phyloP scores from a whole-genome alignment of 495 filamentous ascomycete genomes.

The Podospora australis region DNA sequence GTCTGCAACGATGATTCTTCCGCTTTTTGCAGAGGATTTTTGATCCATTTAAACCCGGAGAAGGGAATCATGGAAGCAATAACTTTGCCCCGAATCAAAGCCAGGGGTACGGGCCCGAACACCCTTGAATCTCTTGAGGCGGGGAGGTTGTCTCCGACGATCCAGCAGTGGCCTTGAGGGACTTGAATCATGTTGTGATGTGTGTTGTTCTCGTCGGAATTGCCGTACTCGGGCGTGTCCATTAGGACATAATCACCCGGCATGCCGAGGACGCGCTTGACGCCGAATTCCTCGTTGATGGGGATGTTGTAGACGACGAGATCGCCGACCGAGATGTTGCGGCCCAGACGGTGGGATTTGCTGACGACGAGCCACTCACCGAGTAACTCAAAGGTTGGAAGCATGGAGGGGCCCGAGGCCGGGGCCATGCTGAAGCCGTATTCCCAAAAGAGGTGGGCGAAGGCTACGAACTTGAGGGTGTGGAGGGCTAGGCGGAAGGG shows the following conservation, averaged over 20 bases:
- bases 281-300: conserved; percentile 53
- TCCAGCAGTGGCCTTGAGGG: conserved; percentile 82
- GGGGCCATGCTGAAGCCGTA: conserved; percentile 47
- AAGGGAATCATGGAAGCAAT: conserved; percentile 55
- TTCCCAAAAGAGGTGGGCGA: conserved; percentile 53
- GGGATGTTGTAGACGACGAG: conserved; percentile 76
- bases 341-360: conserved; percentile 58
- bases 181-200: conserved; percentile 71
- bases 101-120: conserved; percentile 81
- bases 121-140: conserved; percentile 78
- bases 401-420: conserved; percentile 67
- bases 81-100: conserved; percentile 80
- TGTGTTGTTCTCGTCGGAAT: not conserved
- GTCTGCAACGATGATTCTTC: no score
- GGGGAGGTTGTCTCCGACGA: conserved; percentile 79
- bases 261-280: conserved; percentile 83
- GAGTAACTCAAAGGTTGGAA: conserved; percentile 62
- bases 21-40: conserved; percentile 20
- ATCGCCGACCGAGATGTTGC: conserved; percentile 71
- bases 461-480: conserved; percentile 40
- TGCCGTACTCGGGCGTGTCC: conserved; percentile 44
- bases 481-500: conserved; percentile 30
- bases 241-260: conserved; percentile 83
- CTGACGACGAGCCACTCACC: conserved; percentile 66
- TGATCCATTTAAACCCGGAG: conserved; percentile 24